Base-by-base conservation (phyloP, 352 stramenopile species). In the Globisporangium viniferum region DNA sequence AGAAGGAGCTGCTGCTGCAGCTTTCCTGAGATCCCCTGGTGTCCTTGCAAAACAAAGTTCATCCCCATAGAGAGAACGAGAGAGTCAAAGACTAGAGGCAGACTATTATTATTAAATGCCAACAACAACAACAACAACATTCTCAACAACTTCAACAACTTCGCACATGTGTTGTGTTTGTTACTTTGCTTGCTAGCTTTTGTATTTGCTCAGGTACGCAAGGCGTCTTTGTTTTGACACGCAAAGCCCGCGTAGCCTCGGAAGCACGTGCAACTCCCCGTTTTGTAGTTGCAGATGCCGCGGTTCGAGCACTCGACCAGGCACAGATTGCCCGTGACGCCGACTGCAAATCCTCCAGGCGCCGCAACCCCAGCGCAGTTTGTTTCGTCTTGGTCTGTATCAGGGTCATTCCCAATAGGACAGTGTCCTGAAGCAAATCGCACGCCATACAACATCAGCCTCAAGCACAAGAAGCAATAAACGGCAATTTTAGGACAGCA, bases 271-370 rank as follows among this genome's bases (percentile, higher is more conserved):
- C 94, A 98, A n/a, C 74, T 49, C 1, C 93, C 93, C 2, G 64
- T 85, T 33, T 68, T 75, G 73, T 97, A 96, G 79, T 98, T 81
- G 74, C 94, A 98, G 12, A 92, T 74, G 5, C 95, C 94, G 10
- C 93, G 89, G 69, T 97, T 98, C 12, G 86, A 96, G 73, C 94
- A 98, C 64, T 98, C 93, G 18, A 96, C 78, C 44, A 97, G 88
- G 70, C 93, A 98, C 12, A 92, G 48, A 74, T 98, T 98, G 14
- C 89, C 89, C 33, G 69, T 41, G 7, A 48, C 65, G 1, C 91
- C 91, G 2, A 80, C 62, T 0, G 67, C 67, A 10, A 73, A 73
- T 3, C 86, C 77, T 12, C 76, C 83, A 1, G 75, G 68, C 2
- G 85, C 74, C 14, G 68, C 68, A 15, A 80, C 76, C 33, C 79